Percentiles rank a stretch among this genome's conserved stretches.
These are phyloP conservation scores for Metarhizium anisopliae DNA, from an alignment of 2,329 filamentous ascomycete species.

Conservation along the genomic window DNA sequence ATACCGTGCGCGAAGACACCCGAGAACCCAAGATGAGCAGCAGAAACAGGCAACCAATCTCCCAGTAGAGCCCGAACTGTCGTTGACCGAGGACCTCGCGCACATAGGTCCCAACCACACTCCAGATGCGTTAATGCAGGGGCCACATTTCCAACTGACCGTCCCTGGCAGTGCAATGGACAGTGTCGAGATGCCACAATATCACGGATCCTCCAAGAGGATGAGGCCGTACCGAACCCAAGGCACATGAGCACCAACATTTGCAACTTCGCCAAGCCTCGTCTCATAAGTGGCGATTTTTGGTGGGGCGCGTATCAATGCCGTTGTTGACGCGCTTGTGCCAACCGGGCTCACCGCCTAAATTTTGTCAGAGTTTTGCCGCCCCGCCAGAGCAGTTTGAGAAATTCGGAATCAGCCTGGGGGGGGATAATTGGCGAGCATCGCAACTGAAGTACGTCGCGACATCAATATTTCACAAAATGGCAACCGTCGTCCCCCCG, in stretches of 20 bases:
- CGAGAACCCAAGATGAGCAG: slow-evolving; percentile 2
- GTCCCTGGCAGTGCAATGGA: slow-evolving; percentile 6
- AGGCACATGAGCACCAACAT: neutral
- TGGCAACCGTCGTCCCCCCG: slow-evolving; percentile 77
- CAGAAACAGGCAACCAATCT: slow-evolving; percentile 7
- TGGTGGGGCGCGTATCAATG: neutral
- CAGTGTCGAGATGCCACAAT: slow-evolving; percentile 11
- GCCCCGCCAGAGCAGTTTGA: slow-evolving; percentile 1
- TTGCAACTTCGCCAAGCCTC: neutral
- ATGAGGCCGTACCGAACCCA: slow-evolving; percentile 17
- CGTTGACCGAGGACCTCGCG: slow-evolving; percentile 2
- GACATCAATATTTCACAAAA: slow-evolving; percentile 24
- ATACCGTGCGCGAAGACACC: slow-evolving; percentile 15
- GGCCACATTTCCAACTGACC: slow-evolving; percentile 18
- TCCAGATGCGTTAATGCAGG: slow-evolving; percentile 18
- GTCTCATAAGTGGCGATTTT: slow-evolving; percentile 4
- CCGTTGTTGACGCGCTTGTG: neutral
- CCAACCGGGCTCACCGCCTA: slow-evolving; percentile 15
- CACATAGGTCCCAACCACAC: slow-evolving; percentile 4
- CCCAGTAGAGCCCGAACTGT: slow-evolving; percentile 8
- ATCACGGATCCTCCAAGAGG: slow-evolving; percentile 19
- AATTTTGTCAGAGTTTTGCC: slow-evolving; percentile 17
- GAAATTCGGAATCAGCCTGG: neutral
- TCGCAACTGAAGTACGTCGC: neutral
- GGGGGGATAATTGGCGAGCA: neutral